Percentiles rank a stretch among this genome's conserved stretches.
Evolutionary conservation across 2,329 filamentous ascomycete genomes (phyloP).

Genomic region (Aspergillus sp.): DNA sequence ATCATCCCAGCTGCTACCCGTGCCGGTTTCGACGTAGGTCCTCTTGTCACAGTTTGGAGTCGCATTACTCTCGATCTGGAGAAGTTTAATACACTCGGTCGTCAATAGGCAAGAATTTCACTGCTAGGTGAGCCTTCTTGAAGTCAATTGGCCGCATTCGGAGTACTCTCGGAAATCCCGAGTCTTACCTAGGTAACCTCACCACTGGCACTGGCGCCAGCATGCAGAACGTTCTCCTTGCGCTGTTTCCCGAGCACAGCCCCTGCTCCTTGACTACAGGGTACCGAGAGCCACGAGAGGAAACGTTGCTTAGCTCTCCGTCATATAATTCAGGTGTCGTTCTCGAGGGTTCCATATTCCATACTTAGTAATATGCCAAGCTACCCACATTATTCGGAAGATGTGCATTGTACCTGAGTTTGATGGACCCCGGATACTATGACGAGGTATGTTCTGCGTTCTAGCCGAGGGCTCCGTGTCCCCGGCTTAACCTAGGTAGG

Average conservation of each 20-base stretch:
- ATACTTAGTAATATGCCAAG: background rate
- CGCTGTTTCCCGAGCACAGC: background rate
- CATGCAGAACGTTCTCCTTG: too few species aligned
- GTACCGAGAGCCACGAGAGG: too few species aligned
- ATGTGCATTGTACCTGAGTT: background rate
- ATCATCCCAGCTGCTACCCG: background rate
- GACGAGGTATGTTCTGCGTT: background rate
- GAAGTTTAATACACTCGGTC: too few species aligned
- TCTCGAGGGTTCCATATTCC: background rate
- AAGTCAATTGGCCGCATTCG: background rate
- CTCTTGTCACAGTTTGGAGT: background rate
- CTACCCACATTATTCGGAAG: background rate
- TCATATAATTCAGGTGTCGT: background rate
- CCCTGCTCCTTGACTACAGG: background rate
- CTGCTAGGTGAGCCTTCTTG: background rate
- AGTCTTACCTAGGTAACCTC: too few species aligned
- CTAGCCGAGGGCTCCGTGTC: background rate
- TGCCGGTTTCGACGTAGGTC: background rate
- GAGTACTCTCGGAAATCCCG: background rate
- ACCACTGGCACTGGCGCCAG: too few species aligned
- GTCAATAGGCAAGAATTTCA: too few species aligned
- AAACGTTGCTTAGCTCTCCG: too few species aligned
- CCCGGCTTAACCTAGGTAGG: background rate
- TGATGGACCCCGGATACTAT: background rate
- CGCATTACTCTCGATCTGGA: background rate